These are phyloP conservation scores for Talaromyces sp. DNA, from an alignment of 2,329 filamentous ascomycete genomes.

Conservation along the genomic window DNA sequence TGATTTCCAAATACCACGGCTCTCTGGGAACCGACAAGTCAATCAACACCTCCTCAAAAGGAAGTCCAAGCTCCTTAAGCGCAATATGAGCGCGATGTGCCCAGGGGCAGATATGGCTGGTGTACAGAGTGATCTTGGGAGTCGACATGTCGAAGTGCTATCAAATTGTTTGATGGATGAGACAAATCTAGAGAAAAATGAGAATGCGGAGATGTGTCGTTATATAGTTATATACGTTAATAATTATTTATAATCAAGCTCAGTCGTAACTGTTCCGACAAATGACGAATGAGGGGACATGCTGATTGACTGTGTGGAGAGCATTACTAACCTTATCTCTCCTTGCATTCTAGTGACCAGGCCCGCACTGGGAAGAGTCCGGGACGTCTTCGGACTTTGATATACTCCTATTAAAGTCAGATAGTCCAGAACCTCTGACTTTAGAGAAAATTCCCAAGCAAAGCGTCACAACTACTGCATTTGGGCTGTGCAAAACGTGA, in stretches of 20 bases:
- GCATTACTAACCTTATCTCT: neutral
- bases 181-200: neutral
- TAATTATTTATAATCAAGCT: neutral
- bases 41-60: slow-evolving; percentile 69
- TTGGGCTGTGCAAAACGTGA: no score
- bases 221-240: no score
- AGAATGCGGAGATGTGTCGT: neutral
- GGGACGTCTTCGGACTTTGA: no score
- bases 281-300: slow-evolving; percentile 3
- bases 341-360: neutral
- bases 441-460: no score
- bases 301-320: neutral
- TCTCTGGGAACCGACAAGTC: slow-evolving; percentile 67
- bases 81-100: slow-evolving; percentile 74
- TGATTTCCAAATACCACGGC: slow-evolving; percentile 70
- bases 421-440: no score
- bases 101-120: slow-evolving; percentile 66
- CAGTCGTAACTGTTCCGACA: neutral
- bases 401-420: no score
- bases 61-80: slow-evolving; percentile 62
- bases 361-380: no score
- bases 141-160: slow-evolving; percentile 25
- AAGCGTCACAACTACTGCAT: no score
- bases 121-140: slow-evolving; percentile 64
- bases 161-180: neutral